Conservation (phyloP, 2,329 filamentous ascomycete species). For the Nemania diffusa region DNA sequence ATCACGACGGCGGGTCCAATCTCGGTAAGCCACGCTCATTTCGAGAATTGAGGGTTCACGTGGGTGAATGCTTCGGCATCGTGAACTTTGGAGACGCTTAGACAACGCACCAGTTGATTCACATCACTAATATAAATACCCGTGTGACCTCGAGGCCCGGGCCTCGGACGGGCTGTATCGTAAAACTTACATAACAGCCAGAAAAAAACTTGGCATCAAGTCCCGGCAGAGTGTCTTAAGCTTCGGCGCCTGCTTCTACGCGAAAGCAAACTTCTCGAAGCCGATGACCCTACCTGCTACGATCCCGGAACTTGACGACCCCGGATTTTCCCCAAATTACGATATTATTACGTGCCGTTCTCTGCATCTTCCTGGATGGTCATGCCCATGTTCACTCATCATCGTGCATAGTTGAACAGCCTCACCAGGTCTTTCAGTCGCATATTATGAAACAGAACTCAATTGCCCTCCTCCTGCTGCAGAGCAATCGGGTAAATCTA, state of each 20-base stretch:
- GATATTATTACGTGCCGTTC: neutral
- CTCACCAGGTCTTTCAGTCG: neutral
- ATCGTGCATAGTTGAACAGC: neutral
- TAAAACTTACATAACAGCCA: constrained; percentile 32
- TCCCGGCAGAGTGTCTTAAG: constrained; percentile 5
- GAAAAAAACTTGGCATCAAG: neutral
- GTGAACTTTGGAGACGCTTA: constrained; percentile 15
- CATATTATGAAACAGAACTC: no score
- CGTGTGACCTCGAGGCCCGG: constrained; percentile 19
- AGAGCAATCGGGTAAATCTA: no score
- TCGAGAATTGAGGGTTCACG: constrained; percentile 13
- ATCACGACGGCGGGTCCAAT: constrained; percentile 22
- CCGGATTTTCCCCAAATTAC: constrained; percentile 5
- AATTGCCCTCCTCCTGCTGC: no score
- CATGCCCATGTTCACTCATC: neutral
- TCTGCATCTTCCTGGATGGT: neutral
- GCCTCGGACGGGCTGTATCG: constrained; percentile 1
- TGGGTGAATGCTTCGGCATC: constrained; percentile 14
- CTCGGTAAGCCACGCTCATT: neutral
- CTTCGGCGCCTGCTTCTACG: neutral
- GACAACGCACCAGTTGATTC: constrained; percentile 8
- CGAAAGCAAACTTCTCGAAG: neutral
- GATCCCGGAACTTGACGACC: neutral
- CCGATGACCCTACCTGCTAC: neutral
- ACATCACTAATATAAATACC: neutral